These are phyloP conservation scores for Plenodomus biglobosus DNA, from an alignment of 2,329 filamentous ascomycete genomes.

Conservation along the genomic window DNA sequence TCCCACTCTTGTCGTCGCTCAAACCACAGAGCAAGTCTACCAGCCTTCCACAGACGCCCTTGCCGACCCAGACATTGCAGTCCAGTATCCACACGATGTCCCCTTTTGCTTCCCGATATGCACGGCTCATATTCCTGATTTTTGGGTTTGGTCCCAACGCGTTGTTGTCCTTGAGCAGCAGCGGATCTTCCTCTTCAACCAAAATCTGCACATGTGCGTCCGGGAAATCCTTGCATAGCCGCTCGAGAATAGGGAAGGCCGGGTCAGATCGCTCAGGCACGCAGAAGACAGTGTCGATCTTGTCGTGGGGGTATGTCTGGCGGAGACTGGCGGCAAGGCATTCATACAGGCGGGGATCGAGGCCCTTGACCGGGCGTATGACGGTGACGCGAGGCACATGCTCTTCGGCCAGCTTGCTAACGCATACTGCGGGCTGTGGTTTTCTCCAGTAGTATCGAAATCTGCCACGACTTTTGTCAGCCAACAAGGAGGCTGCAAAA, in stretches of 20 bases:
- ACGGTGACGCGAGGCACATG: constrained; percentile 81
- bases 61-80: constrained; percentile 91
- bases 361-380: constrained; percentile 88
- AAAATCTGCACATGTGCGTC: constrained; percentile 70
- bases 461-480: constrained; percentile 44
- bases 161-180: constrained; percentile 59
- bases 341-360: constrained; percentile 87
- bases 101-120: constrained; percentile 80
- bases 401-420: constrained; percentile 35
- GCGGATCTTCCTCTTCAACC: constrained; percentile 78
- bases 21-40: constrained; percentile 81
- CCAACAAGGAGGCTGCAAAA: constrained; percentile 1
- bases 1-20: constrained; percentile 37
- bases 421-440: constrained; percentile 49
- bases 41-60: constrained; percentile 79
- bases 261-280: constrained; percentile 74
- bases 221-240: constrained; percentile 73
- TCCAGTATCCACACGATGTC: constrained; percentile 94
- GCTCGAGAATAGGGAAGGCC: constrained; percentile 71
- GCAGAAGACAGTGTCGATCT: constrained; percentile 80
- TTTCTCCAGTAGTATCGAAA: constrained; percentile 56
- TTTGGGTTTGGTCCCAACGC: constrained; percentile 92
- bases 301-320: constrained; percentile 76
- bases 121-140: constrained; percentile 92
- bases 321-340: constrained; percentile 84